phyloP scores from a whole-genome alignment of 2,329 filamentous ascomycete species.

The Dothidotthia symphoricarpi region DNA sequence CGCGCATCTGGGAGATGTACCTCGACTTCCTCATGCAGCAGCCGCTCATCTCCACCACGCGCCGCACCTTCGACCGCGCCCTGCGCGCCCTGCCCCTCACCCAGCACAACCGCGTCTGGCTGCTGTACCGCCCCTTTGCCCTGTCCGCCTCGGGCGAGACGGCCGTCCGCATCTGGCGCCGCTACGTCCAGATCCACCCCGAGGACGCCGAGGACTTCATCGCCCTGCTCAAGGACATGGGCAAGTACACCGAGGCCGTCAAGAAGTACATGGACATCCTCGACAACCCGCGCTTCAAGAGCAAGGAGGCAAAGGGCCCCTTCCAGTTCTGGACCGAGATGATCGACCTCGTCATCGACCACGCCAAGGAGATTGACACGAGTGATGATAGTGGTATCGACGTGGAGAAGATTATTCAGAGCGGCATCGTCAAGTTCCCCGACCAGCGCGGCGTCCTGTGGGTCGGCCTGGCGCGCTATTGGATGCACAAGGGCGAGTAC shows the following conservation, averaged over 20 bases:
- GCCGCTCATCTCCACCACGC: conserved; percentile 82
- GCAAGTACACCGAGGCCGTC: conserved; percentile 86
- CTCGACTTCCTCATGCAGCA: conserved; percentile 86
- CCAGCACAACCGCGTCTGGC: conserved; percentile 95
- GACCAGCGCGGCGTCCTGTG: conserved; percentile 94
- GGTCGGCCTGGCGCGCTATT: conserved; percentile 93
- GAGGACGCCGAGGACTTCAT: conserved; percentile 96
- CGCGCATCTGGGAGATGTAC: conserved; percentile 97
- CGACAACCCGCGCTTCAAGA: conserved; percentile 85
- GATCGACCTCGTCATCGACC: conserved; percentile 88
- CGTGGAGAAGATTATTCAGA: conserved; percentile 88
- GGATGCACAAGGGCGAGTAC: conserved; percentile 89
- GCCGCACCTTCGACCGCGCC: conserved; percentile 87
- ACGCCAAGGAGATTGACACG: conserved; percentile 81
- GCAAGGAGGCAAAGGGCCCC: conserved; percentile 89
- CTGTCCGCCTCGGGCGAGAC: conserved; percentile 87
- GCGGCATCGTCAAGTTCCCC: conserved; percentile 83
- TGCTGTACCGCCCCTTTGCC: conserved; percentile 84
- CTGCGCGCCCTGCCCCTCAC: conserved; percentile 88
- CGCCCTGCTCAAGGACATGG: conserved; percentile 76
- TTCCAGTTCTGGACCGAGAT: conserved; percentile 98
- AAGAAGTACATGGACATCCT: conserved; percentile 88
- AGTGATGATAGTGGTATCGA: conserved; percentile 79
- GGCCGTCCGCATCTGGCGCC: conserved; percentile 87
- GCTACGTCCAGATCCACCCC: conserved; percentile 96